Evolutionary conservation across 495 filamentous ascomycete species (phyloP).

Genomic region (Jackrogersella minutella): DNA sequence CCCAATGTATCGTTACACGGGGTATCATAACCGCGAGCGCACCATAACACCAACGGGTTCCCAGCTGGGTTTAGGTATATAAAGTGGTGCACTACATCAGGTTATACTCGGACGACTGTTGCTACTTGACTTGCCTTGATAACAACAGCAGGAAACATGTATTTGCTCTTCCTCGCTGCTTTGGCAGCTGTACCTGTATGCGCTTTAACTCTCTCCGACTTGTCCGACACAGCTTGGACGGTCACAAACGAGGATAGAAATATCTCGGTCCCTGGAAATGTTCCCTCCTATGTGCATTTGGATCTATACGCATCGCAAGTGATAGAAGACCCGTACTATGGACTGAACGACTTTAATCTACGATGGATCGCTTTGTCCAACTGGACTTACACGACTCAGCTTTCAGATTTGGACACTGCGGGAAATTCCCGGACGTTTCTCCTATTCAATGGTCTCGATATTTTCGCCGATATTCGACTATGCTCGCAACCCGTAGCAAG

Average conservation of each 20-base stretch:
- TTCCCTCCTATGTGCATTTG: constrained; percentile 71
- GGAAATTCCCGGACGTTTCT: constrained; percentile 53
- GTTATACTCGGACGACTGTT: background rate
- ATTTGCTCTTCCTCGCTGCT: background rate
- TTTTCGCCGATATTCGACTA: constrained; percentile 67
- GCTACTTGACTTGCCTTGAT: background rate
- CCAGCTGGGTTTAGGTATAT: background rate
- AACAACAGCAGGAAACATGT: constrained; percentile 12
- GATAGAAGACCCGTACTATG: constrained; percentile 65
- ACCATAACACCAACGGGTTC: background rate
- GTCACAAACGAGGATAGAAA: constrained; percentile 61
- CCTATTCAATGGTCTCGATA: constrained; percentile 72
- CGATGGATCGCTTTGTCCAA: constrained; percentile 68
- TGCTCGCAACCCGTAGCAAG: constrained; percentile 68
- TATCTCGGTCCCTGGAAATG: constrained; percentile 63
- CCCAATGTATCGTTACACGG: background rate
- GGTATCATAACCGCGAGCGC: background rate
- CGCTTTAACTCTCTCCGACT: constrained; percentile 53
- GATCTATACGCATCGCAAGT: constrained; percentile 63
- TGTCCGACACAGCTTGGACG: constrained; percentile 64
- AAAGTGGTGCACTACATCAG: background rate
- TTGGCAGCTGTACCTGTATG: constrained; percentile 13
- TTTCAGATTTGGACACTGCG: constrained; percentile 57
- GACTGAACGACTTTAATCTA: constrained; percentile 68
- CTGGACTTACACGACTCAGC: constrained; percentile 68